phyloP scores from a whole-genome alignment of 306 rosid species.

The Glycyrrhiza uralensis region DNA sequence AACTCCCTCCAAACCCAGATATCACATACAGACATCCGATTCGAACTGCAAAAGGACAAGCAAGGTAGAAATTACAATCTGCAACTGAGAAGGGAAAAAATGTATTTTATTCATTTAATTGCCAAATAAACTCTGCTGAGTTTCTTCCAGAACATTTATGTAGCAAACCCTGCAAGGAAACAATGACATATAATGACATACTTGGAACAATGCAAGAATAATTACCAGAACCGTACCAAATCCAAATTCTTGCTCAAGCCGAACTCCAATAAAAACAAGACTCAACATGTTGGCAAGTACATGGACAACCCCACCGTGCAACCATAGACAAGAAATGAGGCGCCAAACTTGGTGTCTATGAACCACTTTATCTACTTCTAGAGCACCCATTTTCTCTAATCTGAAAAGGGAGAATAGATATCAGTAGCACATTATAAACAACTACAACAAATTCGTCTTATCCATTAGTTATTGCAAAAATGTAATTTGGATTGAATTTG shows the following conservation, averaged over 20 bases:
- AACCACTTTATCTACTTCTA: conserved; percentile 56
- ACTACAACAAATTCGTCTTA: background rate
- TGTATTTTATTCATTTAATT: background rate
- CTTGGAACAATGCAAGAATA: conserved; percentile 26
- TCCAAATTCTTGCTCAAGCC: conserved; percentile 89
- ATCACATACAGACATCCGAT: conserved; percentile 67
- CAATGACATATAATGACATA: background rate
- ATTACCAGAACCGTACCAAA: conserved; percentile 63
- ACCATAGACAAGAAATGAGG: conserved; percentile 69
- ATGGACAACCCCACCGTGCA: conserved; percentile 83
- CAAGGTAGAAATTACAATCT: conserved; percentile 13
- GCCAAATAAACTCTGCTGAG: background rate
- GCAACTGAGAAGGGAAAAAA: background rate
- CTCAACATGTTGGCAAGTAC: conserved; percentile 83
- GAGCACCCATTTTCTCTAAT: conserved; percentile 75
- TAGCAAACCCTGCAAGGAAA: conserved; percentile 19
- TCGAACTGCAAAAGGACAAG: conserved; percentile 44
- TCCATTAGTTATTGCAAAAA: background rate
- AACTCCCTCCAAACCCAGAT: conserved; percentile 84
- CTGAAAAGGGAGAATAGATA: conserved; percentile 30
- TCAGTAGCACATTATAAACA: background rate
- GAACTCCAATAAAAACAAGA: conserved; percentile 74
- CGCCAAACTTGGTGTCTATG: conserved; percentile 67
- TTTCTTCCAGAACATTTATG: conserved; percentile 1
- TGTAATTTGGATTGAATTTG: background rate